These are phyloP conservation scores for Orbilia quercus DNA, from an alignment of 2,329 filamentous ascomycete species.

Conservation along the genomic window DNA sequence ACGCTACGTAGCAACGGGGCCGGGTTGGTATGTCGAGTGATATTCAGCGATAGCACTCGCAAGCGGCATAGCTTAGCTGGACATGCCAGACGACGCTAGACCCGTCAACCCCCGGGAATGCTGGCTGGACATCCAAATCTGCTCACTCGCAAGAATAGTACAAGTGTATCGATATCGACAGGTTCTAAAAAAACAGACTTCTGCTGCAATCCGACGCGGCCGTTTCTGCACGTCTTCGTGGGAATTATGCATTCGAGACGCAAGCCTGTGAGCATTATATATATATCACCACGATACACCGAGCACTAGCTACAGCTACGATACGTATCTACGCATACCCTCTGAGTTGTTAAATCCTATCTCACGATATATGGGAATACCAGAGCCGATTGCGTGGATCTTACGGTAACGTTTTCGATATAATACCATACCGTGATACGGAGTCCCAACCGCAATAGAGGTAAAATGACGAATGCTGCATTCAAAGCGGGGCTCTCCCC, in stretches of 20 bases:
- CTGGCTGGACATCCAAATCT: conserved; percentile 26
- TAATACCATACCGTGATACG: conserved; percentile 23
- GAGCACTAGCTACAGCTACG: too few species aligned
- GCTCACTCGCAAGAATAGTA: conserved; percentile 31
- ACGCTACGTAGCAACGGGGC: conserved; percentile 43
- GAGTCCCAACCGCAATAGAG: conserved; percentile 21
- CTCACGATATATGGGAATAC: too few species aligned
- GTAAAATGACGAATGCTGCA: conserved; percentile 53
- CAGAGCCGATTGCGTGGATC: not conserved
- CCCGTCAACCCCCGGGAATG: conserved; percentile 43
- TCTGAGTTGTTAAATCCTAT: too few species aligned
- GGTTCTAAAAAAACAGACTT: conserved; percentile 9
- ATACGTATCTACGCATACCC: too few species aligned
- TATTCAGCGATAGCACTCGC: conserved; percentile 48
- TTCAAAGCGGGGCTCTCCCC: conserved; percentile 52
- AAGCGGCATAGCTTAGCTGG: conserved; percentile 34
- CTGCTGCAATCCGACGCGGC: conserved; percentile 6
- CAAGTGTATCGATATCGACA: not conserved
- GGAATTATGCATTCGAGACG: conserved; percentile 12
- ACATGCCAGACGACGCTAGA: conserved; percentile 24
- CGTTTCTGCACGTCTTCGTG: conserved; percentile 30
- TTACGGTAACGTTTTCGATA: not conserved
- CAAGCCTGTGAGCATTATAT: not conserved
- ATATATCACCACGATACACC: not conserved
- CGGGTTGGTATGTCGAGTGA: conserved; percentile 33